Evolutionary conservation across 2,329 filamentous ascomycete genomes (phyloP).

Genomic region (Hymenotorrendiella dingleyae): DNA sequence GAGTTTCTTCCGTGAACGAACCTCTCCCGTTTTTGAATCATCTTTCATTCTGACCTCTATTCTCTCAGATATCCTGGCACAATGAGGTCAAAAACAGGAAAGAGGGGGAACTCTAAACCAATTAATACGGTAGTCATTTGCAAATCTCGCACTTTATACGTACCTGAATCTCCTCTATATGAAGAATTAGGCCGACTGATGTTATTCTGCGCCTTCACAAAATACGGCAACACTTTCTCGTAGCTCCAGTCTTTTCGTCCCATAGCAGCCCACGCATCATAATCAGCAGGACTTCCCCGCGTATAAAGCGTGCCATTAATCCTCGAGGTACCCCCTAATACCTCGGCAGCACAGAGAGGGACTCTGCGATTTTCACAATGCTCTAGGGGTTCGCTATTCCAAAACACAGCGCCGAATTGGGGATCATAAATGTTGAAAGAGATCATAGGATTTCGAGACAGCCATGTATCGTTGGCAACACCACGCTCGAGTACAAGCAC

Average conservation of each 20-base stretch:
- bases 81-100: no score
- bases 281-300: conserved; percentile 1
- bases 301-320: conserved; percentile 5
- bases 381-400: conserved; percentile 1
- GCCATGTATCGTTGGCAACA: conserved; percentile 4
- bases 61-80: no score
- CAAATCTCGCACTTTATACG: background rate
- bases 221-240: conserved; percentile 5
- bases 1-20: no score
- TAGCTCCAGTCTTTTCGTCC: conserved; percentile 4
- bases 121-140: no score
- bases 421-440: conserved; percentile 1
- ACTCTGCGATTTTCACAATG: conserved; percentile 1
- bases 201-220: background rate
- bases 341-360: background rate
- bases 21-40: no score
- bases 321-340: conserved; percentile 2
- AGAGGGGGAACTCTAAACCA: no score
- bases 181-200: background rate
- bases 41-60: no score
- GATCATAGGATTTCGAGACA: conserved; percentile 2
- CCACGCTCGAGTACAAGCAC: conserved; percentile 38
- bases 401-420: background rate
- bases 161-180: conserved; percentile 3
- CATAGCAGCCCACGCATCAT: conserved; percentile 5